Base-by-base conservation (phyloP, 169 alveolate genomes). In the Cyclospora cayetanensis region DNA sequence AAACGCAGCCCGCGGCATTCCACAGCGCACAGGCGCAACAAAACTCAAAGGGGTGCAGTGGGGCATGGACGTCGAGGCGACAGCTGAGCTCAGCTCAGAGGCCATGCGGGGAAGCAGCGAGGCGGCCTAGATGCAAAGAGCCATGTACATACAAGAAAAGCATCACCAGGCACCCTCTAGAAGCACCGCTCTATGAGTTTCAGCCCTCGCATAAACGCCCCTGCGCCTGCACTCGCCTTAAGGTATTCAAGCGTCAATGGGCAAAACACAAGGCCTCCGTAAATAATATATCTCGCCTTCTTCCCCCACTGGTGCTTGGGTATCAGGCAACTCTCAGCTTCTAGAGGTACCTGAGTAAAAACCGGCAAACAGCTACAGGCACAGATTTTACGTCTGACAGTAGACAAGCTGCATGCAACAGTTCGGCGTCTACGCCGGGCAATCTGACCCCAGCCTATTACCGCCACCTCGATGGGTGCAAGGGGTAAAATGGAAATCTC, bases 271-370 rank as follows among this genome's bases (percentile, higher is more conserved):
- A 96, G 70, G 18, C 98, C 98, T 7, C 82, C 97, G 90, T 94
- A 96, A 31, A 96, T 94, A 68, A 93, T 92, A 92, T 93, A 96
- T 29, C 96, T 92, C 43, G 97, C 96, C 93, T 89, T 60, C 46
- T 70, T 74, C 53, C 96, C 98, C 98, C 98, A 96, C 85, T 95
- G 96, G 80, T 96, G 98, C 84, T 95, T 95, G 15, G 97, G 95
- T 0, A 96, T 94, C 52, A 96, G 82, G 46, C 90, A 95, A 65
- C 88, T 92, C 55, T 97, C 95, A n/a, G 52, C 83, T 70, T 77
- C 83, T 12, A 96, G 94, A 35, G 90, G 93, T 12, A 94, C 70
- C 96, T 94, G 90, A 34, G 35, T 11, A 7, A 15, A 7, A 46
- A 25, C 18, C 65, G 60, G 79, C 84, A 9, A 11, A 72, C 60